Percentiles rank a stretch among this genome's conserved stretches.
phyloP scores from a whole-genome alignment of 2,329 filamentous ascomycete genomes.

The Claviceps arundinis region DNA sequence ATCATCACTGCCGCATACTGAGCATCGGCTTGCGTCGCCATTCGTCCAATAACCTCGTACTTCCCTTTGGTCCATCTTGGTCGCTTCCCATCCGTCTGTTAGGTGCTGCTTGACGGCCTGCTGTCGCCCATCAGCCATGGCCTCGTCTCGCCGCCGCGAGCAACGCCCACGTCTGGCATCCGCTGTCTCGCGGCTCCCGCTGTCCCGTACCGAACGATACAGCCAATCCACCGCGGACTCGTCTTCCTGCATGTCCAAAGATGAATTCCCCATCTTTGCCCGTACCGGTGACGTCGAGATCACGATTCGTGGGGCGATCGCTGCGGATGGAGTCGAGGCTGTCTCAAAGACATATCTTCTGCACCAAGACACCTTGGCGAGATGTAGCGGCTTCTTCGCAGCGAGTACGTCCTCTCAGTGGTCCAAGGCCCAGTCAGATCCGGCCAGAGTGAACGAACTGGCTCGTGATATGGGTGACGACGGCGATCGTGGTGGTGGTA shows the following conservation, averaged over 20 bases:
- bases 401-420: slow-evolving; percentile 71
- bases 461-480: slow-evolving; percentile 20
- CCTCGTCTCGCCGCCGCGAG: background rate
- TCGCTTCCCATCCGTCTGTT: no score
- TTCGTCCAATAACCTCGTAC: no score
- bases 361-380: slow-evolving; percentile 73
- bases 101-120: no score
- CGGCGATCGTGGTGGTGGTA: background rate
- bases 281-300: slow-evolving; percentile 91
- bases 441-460: slow-evolving; percentile 29
- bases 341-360: slow-evolving; percentile 71
- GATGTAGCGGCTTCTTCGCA: slow-evolving; percentile 28
- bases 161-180: no score
- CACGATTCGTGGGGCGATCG: slow-evolving; percentile 47
- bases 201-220: slow-evolving; percentile 53
- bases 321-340: slow-evolving; percentile 35
- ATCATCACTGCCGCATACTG: no score
- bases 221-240: slow-evolving; percentile 71
- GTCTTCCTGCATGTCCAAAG: slow-evolving; percentile 55
- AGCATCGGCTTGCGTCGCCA: no score
- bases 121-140: background rate
- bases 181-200: slow-evolving; percentile 38
- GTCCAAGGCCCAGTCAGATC: slow-evolving; percentile 26
- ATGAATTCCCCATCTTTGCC: slow-evolving; percentile 79
- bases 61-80: no score